Evolutionary conservation across 352 stramenopile species (phyloP).

Genomic region (Phytophthora pseudosyringae): DNA sequence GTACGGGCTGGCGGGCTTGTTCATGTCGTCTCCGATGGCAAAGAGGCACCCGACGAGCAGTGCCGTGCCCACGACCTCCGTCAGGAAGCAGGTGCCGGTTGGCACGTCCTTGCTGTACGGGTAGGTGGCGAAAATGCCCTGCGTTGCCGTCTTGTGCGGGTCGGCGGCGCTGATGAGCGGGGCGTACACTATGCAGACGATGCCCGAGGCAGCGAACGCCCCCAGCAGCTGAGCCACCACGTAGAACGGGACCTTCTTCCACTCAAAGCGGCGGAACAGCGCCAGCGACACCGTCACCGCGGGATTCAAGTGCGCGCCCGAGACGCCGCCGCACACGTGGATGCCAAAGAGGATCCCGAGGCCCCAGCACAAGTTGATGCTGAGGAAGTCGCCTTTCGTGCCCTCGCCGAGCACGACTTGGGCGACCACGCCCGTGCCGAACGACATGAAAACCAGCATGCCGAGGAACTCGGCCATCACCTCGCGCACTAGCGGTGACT

Average conservation of each 20-base stretch:
- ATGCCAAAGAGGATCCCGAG: constrained; percentile 68
- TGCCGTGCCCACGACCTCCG: constrained; percentile 63
- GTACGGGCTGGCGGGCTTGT: constrained; percentile 56
- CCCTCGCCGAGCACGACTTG: constrained; percentile 60
- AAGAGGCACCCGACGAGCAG: constrained; percentile 64
- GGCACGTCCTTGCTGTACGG: constrained; percentile 48
- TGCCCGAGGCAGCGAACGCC: constrained; percentile 43
- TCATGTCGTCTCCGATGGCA: constrained; percentile 57
- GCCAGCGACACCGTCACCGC: constrained; percentile 60
- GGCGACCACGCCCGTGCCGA: constrained; percentile 62
- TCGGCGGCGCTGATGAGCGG: constrained; percentile 48
- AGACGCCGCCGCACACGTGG: constrained; percentile 51
- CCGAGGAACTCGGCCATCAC: constrained; percentile 67
- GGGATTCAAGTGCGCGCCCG: constrained; percentile 62
- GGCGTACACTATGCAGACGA: constrained; percentile 60
- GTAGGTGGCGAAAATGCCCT: constrained; percentile 62
- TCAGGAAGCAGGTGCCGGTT: constrained; percentile 59
- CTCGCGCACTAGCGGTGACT: constrained; percentile 58
- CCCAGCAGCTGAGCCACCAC: constrained; percentile 47
- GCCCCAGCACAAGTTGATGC: constrained; percentile 66
- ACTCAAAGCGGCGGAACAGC: constrained; percentile 51
- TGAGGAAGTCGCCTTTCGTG: constrained; percentile 60
- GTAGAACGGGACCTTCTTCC: constrained; percentile 39
- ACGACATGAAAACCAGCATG: constrained; percentile 61
- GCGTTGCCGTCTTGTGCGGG: constrained; percentile 42